Evolutionary conservation across 768 basidiomycete genomes (phyloP).

Genomic region (Pulveroboletus sp.): DNA sequence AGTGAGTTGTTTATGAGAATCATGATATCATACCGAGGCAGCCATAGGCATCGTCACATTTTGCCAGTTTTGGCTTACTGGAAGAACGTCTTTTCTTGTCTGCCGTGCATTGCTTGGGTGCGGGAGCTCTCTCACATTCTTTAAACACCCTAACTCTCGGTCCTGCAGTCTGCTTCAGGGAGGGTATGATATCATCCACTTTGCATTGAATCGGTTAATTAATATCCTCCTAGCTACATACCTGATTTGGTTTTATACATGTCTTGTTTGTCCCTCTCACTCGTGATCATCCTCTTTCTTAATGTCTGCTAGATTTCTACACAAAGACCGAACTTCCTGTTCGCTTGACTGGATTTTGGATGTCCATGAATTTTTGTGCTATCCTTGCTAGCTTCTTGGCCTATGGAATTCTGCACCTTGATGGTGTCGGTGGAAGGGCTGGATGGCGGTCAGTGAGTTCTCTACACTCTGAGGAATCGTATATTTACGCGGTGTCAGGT

Average conservation of each 20-base stretch:
- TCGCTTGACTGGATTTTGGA: constrained; percentile 70
- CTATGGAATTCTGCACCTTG: constrained; percentile 50
- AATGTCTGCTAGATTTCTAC: constrained; percentile 39
- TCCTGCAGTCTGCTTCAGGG: constrained; percentile 41
- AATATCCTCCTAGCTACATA: constrained; percentile 39
- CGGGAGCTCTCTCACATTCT: neutral
- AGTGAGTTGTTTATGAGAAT: constrained; percentile 19
- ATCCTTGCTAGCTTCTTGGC: constrained; percentile 64
- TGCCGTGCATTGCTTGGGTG: constrained; percentile 49
- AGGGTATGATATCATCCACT: constrained; percentile 30
- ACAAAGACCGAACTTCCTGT: constrained; percentile 50
- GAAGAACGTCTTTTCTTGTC: constrained; percentile 48
- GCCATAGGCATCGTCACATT: constrained; percentile 40
- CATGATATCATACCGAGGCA: neutral
- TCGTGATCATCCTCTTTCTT: neutral
- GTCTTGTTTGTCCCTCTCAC: constrained; percentile 41
- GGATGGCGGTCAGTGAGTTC: constrained; percentile 19
- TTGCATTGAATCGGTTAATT: neutral
- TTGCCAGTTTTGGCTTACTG: constrained; percentile 55
- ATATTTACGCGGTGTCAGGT: constrained; percentile 26
- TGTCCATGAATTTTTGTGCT: constrained; percentile 51
- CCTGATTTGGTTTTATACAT: constrained; percentile 62
- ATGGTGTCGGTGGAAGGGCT: constrained; percentile 7
- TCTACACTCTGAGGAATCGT: constrained; percentile 20
- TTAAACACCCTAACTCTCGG: neutral